Conservation (phyloP, 2,329 filamentous ascomycete species). For the Xylaria sp. region DNA sequence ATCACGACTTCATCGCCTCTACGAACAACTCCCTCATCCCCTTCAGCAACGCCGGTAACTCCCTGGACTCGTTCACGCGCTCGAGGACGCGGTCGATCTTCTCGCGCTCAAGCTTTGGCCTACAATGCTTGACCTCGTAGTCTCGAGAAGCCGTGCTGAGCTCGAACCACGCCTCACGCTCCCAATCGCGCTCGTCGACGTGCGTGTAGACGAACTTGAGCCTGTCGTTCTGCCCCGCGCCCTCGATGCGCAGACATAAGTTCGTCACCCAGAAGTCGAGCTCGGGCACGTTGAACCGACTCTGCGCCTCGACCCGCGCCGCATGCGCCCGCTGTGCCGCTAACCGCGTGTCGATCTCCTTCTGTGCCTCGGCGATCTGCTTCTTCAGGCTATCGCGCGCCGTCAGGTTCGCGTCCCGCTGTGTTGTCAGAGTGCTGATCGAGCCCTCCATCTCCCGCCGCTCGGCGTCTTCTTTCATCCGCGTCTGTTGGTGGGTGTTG, state of each 20-base stretch:
- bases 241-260: conserved; percentile 88
- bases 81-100: conserved; percentile 81
- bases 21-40: conserved; percentile 84
- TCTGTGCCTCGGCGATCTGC: conserved; percentile 74
- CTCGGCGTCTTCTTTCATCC: conserved; percentile 81
- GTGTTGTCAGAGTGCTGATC: conserved; percentile 66
- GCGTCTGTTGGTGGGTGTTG: conserved; percentile 74
- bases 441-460: conserved; percentile 76
- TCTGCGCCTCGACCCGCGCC: conserved; percentile 81
- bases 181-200: conserved; percentile 87
- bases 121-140: conserved; percentile 83
- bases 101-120: conserved; percentile 83
- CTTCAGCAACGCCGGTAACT: conserved; percentile 78
- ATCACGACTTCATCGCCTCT: conserved; percentile 67
- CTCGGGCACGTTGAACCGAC: conserved; percentile 90
- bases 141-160: conserved; percentile 82
- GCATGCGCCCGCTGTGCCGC: conserved; percentile 79
- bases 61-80: conserved; percentile 81
- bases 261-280: conserved; percentile 96
- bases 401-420: conserved; percentile 69
- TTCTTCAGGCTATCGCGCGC: conserved; percentile 66
- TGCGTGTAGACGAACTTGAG: conserved; percentile 92
- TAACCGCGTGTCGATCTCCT: conserved; percentile 73
- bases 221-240: conserved; percentile 82
- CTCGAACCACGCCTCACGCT: conserved; percentile 93